Percentiles rank a stretch among this genome's conserved stretches.
phyloP scores from a whole-genome alignment of 106 monocot genomes.

The Amphibolis antarctica region DNA sequence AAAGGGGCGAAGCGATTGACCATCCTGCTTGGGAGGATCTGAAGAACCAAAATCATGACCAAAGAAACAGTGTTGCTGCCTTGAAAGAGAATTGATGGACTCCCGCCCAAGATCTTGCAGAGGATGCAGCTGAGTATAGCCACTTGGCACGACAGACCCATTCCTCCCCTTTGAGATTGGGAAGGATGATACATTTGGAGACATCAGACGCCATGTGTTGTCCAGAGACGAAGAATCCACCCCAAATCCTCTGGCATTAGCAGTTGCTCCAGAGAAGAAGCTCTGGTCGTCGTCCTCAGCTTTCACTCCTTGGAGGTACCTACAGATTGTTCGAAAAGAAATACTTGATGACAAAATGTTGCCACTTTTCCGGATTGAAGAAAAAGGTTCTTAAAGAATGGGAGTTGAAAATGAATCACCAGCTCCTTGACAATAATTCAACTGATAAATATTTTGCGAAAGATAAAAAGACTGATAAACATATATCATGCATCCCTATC shows the following conservation, averaged over 20 bases:
- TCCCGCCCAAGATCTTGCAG: constrained; percentile 25
- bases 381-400: neutral
- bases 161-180: constrained; percentile 23
- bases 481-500: neutral
- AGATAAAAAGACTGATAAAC: neutral
- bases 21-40: constrained; percentile 26
- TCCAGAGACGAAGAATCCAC: constrained; percentile 38
- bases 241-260: constrained; percentile 27
- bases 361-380: neutral
- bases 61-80: constrained; percentile 38
- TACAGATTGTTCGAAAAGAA: constrained; percentile 1
- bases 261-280: constrained; percentile 41
- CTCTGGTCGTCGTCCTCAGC: constrained; percentile 17
- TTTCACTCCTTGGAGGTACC: constrained; percentile 23
- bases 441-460: no score
- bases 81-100: constrained; percentile 31
- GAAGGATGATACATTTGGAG: constrained; percentile 17
- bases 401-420: no score
- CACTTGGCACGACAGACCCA: constrained; percentile 17
- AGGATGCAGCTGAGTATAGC: constrained; percentile 28
- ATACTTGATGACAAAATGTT: neutral
- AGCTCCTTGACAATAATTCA: no score
- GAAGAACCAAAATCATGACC: constrained; percentile 21
- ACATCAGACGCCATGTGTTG: constrained; percentile 41
- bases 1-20: constrained; percentile 51